Percentiles rank a stretch among this genome's conserved stretches.
phyloP scores from a whole-genome alignment of 192 early-diverging fungal species.

The Mortierella antarctica region DNA sequence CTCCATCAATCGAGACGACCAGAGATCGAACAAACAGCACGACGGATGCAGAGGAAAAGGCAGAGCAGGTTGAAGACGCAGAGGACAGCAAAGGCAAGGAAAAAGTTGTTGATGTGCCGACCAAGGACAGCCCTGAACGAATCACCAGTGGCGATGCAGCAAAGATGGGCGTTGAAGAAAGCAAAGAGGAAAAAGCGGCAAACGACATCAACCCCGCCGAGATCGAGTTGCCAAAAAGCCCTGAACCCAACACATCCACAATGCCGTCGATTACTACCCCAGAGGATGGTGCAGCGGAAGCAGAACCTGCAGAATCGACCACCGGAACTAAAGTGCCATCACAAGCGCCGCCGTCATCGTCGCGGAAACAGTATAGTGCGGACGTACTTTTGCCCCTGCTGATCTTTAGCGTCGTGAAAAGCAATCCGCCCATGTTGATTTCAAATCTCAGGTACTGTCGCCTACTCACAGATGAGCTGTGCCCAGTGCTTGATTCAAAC shows the following conservation, averaged over 20 bases:
- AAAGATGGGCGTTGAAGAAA: neutral
- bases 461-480: neutral
- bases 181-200: neutral
- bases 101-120: neutral
- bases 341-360: neutral
- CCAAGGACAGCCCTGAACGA: neutral
- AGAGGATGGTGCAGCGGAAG: neutral
- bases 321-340: neutral
- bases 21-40: neutral
- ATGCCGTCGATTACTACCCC: neutral
- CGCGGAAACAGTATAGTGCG: constrained; percentile 56
- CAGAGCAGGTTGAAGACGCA: neutral
- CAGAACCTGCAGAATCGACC: neutral
- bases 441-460: constrained; percentile 68
- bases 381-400: constrained; percentile 76
- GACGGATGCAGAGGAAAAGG: neutral
- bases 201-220: constrained; percentile 3
- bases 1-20: too few species aligned
- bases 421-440: constrained; percentile 74
- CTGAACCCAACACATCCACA: neutral
- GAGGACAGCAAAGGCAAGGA: neutral
- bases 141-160: neutral
- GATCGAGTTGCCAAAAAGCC: constrained; percentile 25
- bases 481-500: too few species aligned
- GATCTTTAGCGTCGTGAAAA: constrained; percentile 74